Evolutionary conservation across 164 flowering plant species (phyloP).

Genomic region (Magnolia changhungtana): DNA sequence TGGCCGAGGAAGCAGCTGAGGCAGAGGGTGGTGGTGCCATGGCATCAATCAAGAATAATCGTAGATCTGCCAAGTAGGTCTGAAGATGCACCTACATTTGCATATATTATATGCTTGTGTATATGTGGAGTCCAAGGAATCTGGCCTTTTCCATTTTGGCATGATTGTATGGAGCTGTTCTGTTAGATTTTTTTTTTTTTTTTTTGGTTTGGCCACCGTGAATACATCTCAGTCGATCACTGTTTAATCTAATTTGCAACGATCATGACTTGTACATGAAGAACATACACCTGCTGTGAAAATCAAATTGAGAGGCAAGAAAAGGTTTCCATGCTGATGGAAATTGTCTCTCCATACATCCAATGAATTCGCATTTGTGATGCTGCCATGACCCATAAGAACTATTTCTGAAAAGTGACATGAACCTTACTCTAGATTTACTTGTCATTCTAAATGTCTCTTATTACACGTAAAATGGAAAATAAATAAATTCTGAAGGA

Average conservation of each 20-base stretch:
- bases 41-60: conserved; percentile 81
- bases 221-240: too few species aligned
- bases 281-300: not conserved
- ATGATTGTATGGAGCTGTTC: not conserved
- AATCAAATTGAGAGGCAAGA: not conserved
- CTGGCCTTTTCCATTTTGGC: not conserved
- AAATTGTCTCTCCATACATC: too few species aligned
- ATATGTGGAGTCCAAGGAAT: not conserved
- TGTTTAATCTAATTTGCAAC: too few species aligned
- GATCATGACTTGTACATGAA: not conserved
- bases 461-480: too few species aligned
- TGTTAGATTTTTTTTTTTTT: not conserved
- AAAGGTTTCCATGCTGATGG: not conserved
- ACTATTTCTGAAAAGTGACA: too few species aligned
- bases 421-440: too few species aligned
- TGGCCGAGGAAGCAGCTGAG: conserved; percentile 98
- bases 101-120: not conserved
- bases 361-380: too few species aligned
- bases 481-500: not conserved
- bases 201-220: not conserved
- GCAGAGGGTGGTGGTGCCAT: conserved; percentile 92
- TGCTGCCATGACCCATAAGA: too few species aligned
- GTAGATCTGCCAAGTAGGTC: conserved; percentile 70
- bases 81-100: not conserved
- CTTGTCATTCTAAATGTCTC: too few species aligned